Base-by-base conservation (phyloP, 2,329 filamentous ascomycete species). In the Leptographium procerum region DNA sequence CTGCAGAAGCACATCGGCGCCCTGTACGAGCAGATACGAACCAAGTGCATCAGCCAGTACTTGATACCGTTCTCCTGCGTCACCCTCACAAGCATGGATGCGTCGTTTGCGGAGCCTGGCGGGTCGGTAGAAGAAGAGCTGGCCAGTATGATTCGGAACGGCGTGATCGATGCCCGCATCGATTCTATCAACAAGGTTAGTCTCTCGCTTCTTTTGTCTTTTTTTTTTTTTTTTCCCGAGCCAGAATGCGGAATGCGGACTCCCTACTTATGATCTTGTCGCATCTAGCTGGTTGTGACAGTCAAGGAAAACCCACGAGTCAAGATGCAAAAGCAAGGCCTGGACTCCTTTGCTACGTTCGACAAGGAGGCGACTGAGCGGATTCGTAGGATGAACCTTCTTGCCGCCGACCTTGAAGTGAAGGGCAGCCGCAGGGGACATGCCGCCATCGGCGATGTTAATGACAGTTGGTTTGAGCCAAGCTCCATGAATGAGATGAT, bases 21-120 rank as follows among this genome's bases (percentile, higher is more conserved):
- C 1, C 77, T 99, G 24, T 94, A 91, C 73, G 76, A 80, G 13
- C 75, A 77, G 53, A 91, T 99, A 64, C 84, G 94, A 60, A 88
- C 81, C 66, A 96, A 96, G 75, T 92, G 91, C 66, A 96, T 99
- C 60, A 83, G 91, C 28, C 89, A 96, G 68, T 97, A 96, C 72
- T 87, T 96, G 65, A 80, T 89, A 28, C 91, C 94, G 0, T 99
- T 95, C 71, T 95, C 87, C 48, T 86, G 86, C 64, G 90, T 96
- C 61, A 91, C 88, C 0, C 77, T 97, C 5, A 80, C 86, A 24
- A 90, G 84, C 61, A 83, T 99, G 76, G 84, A 88, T 10, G 77
- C 80, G 40, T 86, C 89, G 2, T 97, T 99, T 70, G 84, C 83
- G 0, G 74, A 78, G 2, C 75, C 82, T 0, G 81, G 80, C 4